Base-by-base conservation (phyloP, 2,329 filamentous ascomycete genomes). In the Emmonsiellopsis sp. region DNA sequence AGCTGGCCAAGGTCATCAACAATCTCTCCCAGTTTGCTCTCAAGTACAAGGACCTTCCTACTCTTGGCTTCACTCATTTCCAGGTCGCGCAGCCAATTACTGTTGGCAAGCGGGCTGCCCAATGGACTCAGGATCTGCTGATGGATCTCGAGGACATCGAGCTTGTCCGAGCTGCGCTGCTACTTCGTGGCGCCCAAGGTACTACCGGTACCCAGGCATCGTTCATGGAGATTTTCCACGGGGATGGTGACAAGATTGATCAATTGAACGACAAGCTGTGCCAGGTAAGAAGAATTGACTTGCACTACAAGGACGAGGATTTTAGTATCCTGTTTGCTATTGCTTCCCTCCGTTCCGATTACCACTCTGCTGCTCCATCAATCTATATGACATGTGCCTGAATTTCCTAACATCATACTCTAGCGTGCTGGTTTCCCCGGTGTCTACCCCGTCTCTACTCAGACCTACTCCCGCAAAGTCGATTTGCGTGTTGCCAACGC, bases 401-500 rank as follows among this genome's bases (percentile, higher is more conserved):
- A 27, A 27, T 5, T 27, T 27, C 5, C 21, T 27, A 27, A 27
- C 21, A 27, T 27, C 21, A 27, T 5, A 27, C 21, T 27, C 21
- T 27, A 27, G 21, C 21, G 21, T 27, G 80, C 82, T n/a, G 82
- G 82, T 21, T 86, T 86, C 66, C 68, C 69, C 44, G 75, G 75
- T 34, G 76, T 77, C 45, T 85, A 81, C 63, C 77, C 79, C 57
- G 81, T 89, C 55, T 86, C 84, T 6, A 83, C 82, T 17, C 87
- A 91, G 65, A 87, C 84, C 6, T 87, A 87, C 71, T 84, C 86
- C 4, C 81, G 88, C 57, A 93, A 93, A 72, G 84, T 95, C 52
- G 90, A 96, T 66, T 76, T 87, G 42, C 77, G 85, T 53, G 77
- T 95, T n/a, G 80, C 84, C 62, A 91, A 93, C 65, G 88, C 87